These are phyloP conservation scores for Strigomonas culicis DNA, from an alignment of 208 protist species.

Conservation along the genomic window DNA sequence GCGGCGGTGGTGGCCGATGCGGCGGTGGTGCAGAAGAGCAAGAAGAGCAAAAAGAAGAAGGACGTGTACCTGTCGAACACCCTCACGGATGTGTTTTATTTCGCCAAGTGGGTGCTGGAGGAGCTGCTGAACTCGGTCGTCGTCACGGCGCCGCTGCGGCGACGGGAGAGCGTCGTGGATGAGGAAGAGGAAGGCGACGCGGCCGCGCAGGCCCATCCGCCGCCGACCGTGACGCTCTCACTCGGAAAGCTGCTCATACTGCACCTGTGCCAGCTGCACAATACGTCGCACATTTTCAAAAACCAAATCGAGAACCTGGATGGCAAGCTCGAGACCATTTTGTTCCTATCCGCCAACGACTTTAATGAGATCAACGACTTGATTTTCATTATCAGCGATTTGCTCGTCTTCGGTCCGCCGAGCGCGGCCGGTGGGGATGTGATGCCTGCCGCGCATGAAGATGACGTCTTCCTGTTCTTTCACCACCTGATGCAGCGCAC, in stretches of 20 bases:
- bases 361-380: slow-evolving; percentile 74
- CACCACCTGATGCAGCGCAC: too few relatives aligned
- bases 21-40: too few relatives aligned
- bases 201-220: background rate
- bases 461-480: too few relatives aligned
- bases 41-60: too few relatives aligned
- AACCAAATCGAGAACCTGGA: slow-evolving; percentile 71
- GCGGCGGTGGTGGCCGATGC: slow-evolving; percentile 25
- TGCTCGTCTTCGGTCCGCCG: too few relatives aligned
- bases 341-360: slow-evolving; percentile 56
- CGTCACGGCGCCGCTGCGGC: background rate
- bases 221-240: slow-evolving; percentile 19
- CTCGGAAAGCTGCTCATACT: slow-evolving; percentile 61
- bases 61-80: too few relatives aligned
- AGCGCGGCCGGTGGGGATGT: too few relatives aligned
- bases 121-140: slow-evolving; percentile 21
- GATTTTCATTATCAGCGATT: slow-evolving; percentile 39
- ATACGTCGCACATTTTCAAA: slow-evolving; percentile 47
- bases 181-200: slow-evolving; percentile 10
- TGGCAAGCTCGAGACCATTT: slow-evolving; percentile 54
- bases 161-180: background rate
- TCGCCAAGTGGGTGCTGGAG: slow-evolving; percentile 10
- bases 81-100: slow-evolving; percentile 20
- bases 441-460: too few relatives aligned
- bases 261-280: slow-evolving; percentile 71